These are phyloP conservation scores for Yamadazyma jaroonii DNA, from an alignment of 1,139 yeast species.

Conservation along the genomic window DNA sequence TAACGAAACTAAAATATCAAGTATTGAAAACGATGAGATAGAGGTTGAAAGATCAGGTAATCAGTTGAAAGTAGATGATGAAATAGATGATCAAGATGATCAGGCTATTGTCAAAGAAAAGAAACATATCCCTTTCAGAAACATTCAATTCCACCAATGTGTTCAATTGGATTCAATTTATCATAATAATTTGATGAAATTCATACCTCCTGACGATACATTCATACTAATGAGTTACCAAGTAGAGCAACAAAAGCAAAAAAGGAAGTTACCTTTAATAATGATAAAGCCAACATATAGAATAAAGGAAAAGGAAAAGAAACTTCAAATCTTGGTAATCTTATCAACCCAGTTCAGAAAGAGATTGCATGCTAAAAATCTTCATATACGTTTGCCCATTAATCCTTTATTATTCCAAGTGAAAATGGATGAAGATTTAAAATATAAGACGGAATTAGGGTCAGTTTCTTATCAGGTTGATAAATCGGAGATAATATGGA, in stretches of 20 bases:
- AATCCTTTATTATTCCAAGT: constrained; percentile 34
- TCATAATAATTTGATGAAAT: constrained; percentile 36
- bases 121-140: constrained; percentile 33
- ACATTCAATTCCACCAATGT: constrained; percentile 48
- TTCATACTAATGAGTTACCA: constrained; percentile 40
- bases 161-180: constrained; percentile 39
- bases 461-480: constrained; percentile 40
- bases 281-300: constrained; percentile 37
- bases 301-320: constrained; percentile 19
- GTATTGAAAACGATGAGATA: constrained; percentile 14
- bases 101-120: constrained; percentile 8
- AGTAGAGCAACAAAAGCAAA: constrained; percentile 39
- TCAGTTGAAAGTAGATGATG: constrained; percentile 9
- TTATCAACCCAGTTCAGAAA: constrained; percentile 34
- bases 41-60: constrained; percentile 7
- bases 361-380: constrained; percentile 32
- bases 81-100: constrained; percentile 7
- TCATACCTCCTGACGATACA: constrained; percentile 47
- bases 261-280: constrained; percentile 33
- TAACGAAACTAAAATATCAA: constrained; percentile 34
- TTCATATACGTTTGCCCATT: constrained; percentile 34
- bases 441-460: constrained; percentile 42
- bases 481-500: constrained; percentile 60
- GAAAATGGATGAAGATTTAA: constrained; percentile 26
- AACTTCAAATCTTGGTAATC: constrained; percentile 36